Base-by-base conservation (phyloP, 2,329 filamentous ascomycete genomes). In the Phyllosticta paracitricarpa region DNA sequence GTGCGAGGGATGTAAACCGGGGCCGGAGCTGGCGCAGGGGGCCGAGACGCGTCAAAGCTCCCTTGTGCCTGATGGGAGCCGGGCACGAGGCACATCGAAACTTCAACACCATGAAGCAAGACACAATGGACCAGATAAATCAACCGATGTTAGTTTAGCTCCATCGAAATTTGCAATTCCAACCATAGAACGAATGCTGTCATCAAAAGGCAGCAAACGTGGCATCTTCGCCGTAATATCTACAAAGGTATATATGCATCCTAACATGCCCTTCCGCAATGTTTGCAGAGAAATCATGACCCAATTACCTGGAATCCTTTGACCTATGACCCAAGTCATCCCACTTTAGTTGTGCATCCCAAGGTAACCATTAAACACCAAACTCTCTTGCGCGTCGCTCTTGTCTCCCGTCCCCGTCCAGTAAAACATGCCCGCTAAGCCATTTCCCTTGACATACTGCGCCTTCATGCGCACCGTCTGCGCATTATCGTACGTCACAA, bases 401-500 rank as follows among this genome's bases (percentile, higher is more conserved):
- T 82, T 81, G 75, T 94, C 89, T 2, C 83, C 84, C 14, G 87
- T 86, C n/a, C 85, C 88, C 59, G 87, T 85, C 87, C 88, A 92
- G 73, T 92, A 94, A 72, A 91, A 93, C 8, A 94, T 74, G 0
- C 89, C 89, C 28, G 86, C 89, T 19, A 94, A 77, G 28, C 82
- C 82, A 67, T 87, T 86, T 67, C 88, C 82, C 68, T 84, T 87
- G 72, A 86, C 89, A 71, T 87, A 93, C 6, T 79, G 77, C 1
- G 87, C 89, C 75, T 94, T 94, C 72, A 85, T 82, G 72, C 82
- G 81, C 35, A 93, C 89, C 2, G 89, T 91, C 53, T 86, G 83
- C 3, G 87, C 84, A 65, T 88, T 91, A 72, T 94, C 89, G 71
- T 93, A 94, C 1, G 84, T 87, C 52, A 93, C 84, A 66, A 91